Conservation (phyloP, 768 basidiomycete species). For the Leucocoprinus birnbaumii region DNA sequence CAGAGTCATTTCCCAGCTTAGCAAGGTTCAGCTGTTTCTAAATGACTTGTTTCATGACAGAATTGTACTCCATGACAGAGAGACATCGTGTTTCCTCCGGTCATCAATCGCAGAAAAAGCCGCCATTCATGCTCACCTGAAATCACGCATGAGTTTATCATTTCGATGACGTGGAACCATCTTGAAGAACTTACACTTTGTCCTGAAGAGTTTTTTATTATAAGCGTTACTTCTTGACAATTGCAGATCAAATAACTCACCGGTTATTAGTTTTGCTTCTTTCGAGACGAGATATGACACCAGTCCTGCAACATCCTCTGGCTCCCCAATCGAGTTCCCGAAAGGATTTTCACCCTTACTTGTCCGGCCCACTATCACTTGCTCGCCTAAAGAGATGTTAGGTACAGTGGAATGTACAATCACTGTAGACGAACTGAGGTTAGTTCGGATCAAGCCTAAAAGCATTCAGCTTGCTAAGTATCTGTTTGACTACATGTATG, state of each 20-base stretch:
- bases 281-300: constrained; percentile 21
- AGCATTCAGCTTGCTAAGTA: too few relatives aligned
- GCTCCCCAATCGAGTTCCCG: neutral
- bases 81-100: too few relatives aligned
- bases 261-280: constrained; percentile 18
- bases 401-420: neutral
- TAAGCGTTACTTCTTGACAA: too few relatives aligned
- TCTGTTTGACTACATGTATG: too few relatives aligned
- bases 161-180: too few relatives aligned
- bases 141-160: too few relatives aligned
- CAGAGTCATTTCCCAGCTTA: too few relatives aligned
- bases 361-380: neutral
- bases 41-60: too few relatives aligned
- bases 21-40: too few relatives aligned
- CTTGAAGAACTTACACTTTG: constrained; percentile 4
- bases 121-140: constrained; percentile 11
- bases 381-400: neutral
- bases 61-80: too few relatives aligned
- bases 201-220: neutral
- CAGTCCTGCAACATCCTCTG: constrained; percentile 16
- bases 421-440: neutral
- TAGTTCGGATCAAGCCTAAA: constrained; percentile 4
- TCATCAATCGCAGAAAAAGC: constrained; percentile 12
- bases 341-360: neutral
- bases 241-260: neutral